These are phyloP conservation scores for Aureobasidium sp. DNA, from an alignment of 2,329 filamentous ascomycete species.

Conservation along the genomic window DNA sequence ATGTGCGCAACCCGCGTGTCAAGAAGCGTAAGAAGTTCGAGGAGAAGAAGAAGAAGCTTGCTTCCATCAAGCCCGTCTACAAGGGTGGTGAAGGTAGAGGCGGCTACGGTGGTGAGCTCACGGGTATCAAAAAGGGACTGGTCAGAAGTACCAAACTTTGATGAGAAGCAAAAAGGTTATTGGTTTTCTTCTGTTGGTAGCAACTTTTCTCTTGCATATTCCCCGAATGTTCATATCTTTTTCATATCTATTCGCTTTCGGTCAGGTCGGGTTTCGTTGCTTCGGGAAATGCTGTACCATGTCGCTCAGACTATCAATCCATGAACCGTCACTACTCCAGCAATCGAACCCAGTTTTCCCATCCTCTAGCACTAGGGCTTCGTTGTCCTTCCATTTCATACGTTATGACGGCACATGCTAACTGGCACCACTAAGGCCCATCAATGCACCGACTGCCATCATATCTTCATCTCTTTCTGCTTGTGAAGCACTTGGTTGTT, in stretches of 20 bases:
- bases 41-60: constrained; percentile 94
- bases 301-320: not conserved
- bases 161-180: not conserved
- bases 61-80: constrained; percentile 77
- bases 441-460: constrained; percentile 19
- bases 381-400: too few relatives aligned
- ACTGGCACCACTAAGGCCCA: constrained; percentile 18
- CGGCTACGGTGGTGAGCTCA: constrained; percentile 84
- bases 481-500: constrained; percentile 22
- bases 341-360: too few relatives aligned
- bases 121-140: constrained; percentile 89
- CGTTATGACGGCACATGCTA: too few relatives aligned
- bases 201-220: not conserved
- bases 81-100: constrained; percentile 77
- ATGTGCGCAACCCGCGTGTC: constrained; percentile 86
- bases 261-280: not conserved
- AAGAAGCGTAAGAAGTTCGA: constrained; percentile 98
- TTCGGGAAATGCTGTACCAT: too few relatives aligned
- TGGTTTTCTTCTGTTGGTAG: not conserved
- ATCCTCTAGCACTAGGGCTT: too few relatives aligned
- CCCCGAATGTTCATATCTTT: not conserved
- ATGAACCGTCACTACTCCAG: not conserved
- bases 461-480: constrained; percentile 19
- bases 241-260: not conserved
- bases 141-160: constrained; percentile 87